Percentiles rank a stretch among this genome's conserved stretches.
Evolutionary conservation across 768 basidiomycete genomes (phyloP).

Genomic region (Termitomyces sp.): DNA sequence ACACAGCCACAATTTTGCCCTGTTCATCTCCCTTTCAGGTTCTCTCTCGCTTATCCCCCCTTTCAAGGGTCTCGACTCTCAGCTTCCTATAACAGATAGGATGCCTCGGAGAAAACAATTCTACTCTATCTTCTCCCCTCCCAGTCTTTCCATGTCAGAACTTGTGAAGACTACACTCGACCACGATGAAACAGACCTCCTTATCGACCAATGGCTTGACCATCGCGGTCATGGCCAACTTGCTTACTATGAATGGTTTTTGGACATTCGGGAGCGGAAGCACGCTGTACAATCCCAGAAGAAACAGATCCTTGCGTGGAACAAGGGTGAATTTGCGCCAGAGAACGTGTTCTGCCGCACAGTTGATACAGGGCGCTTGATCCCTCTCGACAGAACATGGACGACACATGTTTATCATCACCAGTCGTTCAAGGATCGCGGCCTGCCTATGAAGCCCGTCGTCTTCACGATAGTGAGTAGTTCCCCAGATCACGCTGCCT

Average conservation of each 20-base stretch:
- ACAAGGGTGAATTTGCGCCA: constrained; percentile 73
- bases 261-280: constrained; percentile 62
- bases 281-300: constrained; percentile 44
- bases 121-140: constrained; percentile 66
- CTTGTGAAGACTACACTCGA: constrained; percentile 76
- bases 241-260: constrained; percentile 77
- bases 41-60: constrained; percentile 3
- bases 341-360: constrained; percentile 80
- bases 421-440: constrained; percentile 68
- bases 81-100: constrained; percentile 2
- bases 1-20: constrained; percentile 18
- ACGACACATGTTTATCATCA: constrained; percentile 80
- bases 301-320: constrained; percentile 53
- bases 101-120: constrained; percentile 43
- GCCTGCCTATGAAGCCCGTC: constrained; percentile 74
- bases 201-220: constrained; percentile 84
- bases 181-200: constrained; percentile 71
- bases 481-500: constrained; percentile 3
- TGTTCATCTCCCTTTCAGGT: constrained; percentile 3
- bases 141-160: constrained; percentile 70
- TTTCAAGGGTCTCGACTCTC: not conserved
- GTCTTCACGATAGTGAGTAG: constrained; percentile 72
- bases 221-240: constrained; percentile 59
- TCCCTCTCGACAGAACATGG: constrained; percentile 80
- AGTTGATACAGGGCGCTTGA: constrained; percentile 72